Evolutionary conservation across 169 alveolate species (phyloP).

Genomic region (Eimeria tenella): DNA sequence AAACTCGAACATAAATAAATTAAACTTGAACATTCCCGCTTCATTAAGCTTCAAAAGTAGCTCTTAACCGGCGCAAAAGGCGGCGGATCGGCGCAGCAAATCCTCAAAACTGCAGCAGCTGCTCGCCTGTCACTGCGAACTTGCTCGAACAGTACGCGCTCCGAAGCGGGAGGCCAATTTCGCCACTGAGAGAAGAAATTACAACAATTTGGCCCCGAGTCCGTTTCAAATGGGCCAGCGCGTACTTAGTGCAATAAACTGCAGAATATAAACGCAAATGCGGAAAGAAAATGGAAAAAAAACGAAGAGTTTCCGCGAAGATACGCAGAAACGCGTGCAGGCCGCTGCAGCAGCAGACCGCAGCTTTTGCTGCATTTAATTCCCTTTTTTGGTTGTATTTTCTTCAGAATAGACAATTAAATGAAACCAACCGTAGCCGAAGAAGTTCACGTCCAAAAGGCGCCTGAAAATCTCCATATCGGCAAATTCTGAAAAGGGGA

Average conservation of each 20-base stretch:
- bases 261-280: background rate
- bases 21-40: too few relatives aligned
- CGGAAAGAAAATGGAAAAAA: background rate
- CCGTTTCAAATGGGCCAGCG: background rate
- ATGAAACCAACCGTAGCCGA: background rate
- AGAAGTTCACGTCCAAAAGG: background rate
- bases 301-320: background rate
- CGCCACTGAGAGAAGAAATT: background rate
- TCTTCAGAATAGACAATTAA: too few relatives aligned
- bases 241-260: constrained; percentile 8
- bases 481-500: background rate
- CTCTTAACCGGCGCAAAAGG: too few relatives aligned
- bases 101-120: background rate
- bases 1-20: background rate
- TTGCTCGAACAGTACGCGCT: constrained; percentile 12
- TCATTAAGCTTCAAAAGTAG: too few relatives aligned
- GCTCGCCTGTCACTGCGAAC: constrained; percentile 13
- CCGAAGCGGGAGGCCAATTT: background rate
- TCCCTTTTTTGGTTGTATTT: background rate
- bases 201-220: background rate
- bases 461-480: background rate
- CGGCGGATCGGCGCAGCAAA: too few relatives aligned
- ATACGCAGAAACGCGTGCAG: background rate
- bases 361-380: background rate
- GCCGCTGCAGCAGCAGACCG: background rate